Evolutionary conservation across 306 rosid genomes (phyloP).

Genomic region (Ochetophila trinervis): DNA sequence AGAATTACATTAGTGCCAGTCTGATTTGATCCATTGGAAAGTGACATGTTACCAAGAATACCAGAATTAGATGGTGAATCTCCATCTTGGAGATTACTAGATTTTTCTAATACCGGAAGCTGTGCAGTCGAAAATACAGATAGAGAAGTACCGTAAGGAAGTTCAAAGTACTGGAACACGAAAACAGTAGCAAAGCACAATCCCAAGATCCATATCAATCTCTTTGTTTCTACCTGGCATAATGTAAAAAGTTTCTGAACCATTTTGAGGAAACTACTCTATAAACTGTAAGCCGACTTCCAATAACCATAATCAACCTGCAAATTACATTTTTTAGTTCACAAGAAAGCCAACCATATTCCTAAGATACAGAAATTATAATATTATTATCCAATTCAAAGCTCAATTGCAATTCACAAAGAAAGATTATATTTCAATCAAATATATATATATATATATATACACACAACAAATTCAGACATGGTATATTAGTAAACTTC

Average conservation of each 20-base stretch:
- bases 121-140: constrained; percentile 39
- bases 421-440: no score
- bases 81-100: constrained; percentile 23
- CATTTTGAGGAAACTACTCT: constrained; percentile 37
- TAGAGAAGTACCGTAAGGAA: constrained; percentile 41
- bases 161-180: constrained; percentile 47
- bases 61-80: constrained; percentile 27
- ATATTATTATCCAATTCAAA: neutral
- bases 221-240: constrained; percentile 43
- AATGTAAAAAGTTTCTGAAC: constrained; percentile 39
- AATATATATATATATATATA: no score
- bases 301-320: constrained; percentile 45
- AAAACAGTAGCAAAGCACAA: constrained; percentile 49
- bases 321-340: neutral
- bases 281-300: constrained; percentile 17
- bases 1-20: constrained; percentile 11
- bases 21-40: constrained; percentile 29
- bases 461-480: no score
- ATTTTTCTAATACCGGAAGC: constrained; percentile 20
- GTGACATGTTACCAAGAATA: constrained; percentile 18
- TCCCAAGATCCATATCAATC: constrained; percentile 50
- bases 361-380: neutral
- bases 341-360: neutral
- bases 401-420: no score
- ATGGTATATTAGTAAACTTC: no score